Base-by-base conservation (phyloP, 2,329 filamentous ascomycete genomes). In the Aureobasidium sp. region DNA sequence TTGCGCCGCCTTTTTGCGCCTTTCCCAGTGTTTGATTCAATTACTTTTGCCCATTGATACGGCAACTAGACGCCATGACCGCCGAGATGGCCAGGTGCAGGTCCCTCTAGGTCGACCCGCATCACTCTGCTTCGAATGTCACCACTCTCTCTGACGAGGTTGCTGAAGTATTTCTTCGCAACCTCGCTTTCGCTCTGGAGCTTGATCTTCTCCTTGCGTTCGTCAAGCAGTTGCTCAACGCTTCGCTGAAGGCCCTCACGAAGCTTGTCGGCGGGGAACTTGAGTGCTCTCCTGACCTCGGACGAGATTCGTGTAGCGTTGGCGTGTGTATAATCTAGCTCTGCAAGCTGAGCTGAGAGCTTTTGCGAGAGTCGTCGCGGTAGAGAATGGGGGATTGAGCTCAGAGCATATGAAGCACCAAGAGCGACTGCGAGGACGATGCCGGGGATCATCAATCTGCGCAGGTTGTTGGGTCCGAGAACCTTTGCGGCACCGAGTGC, bases 281-380 rank as follows among this genome's bases (percentile, higher is more conserved):
- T 90, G 42, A 99, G 84, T 9, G 96, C 91, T 72, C 91, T 90
- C 67, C 93, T 90, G 45, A 96, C 91, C 60, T 95, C 89, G 30
- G 85, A 82, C 27, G 90, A 87, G 69, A 99, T 95, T 59, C 94
- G 89, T 21, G 83, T 80, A 48, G 91, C 86, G 77, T 99, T 99
- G 66, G 84, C 77, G 74, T 99, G 94, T 1, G 94, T 90, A 72
- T 97, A 99, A 77, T 99, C 94, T 70, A 96, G 86, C 21, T 88
- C 83, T 8, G 83, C 78, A 39, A 99, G 86, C 69, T 91, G 90
- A 36, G 84, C 79, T 2, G 91, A 87, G 63, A 99, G 89, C 77
- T 97, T 97, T 69, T 82, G 82, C 45, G 88, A 88, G 6, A 99
- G 84, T 11, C 91, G 91, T 59, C 87, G 88, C 1, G 94, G 94